Percentiles rank a stretch among this genome's conserved stretches.
Evolutionary conservation across 257 asterid genomes (phyloP).

Genomic region (Lantana camara): DNA sequence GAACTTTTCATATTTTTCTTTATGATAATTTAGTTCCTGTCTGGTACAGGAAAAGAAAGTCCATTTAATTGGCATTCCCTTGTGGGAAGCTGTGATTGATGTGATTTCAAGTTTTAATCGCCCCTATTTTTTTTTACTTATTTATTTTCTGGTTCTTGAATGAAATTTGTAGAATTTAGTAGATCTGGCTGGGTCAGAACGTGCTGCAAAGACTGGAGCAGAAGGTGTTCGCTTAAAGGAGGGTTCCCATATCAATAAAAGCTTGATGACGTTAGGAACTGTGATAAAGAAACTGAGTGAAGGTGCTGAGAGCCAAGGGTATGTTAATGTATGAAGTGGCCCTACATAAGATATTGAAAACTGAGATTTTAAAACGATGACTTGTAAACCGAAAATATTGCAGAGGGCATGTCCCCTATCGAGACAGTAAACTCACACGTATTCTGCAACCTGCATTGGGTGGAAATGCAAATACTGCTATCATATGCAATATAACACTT

Average conservation of each 20-base stretch:
- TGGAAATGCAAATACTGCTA: slow-evolving; percentile 96
- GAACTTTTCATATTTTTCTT: no score
- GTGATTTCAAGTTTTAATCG: neutral
- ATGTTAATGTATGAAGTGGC: slow-evolving; percentile 41
- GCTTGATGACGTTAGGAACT: slow-evolving; percentile 93
- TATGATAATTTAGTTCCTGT: neutral
- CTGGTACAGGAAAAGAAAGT: neutral
- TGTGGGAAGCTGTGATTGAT: neutral
- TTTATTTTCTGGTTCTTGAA: slow-evolving; percentile 19
- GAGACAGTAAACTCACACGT: slow-evolving; percentile 98
- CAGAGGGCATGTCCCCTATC: slow-evolving; percentile 98
- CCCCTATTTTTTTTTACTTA: slow-evolving; percentile 4
- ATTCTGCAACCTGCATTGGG: slow-evolving; percentile 97
- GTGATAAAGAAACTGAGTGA: slow-evolving; percentile 98
- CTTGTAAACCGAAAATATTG: slow-evolving; percentile 35
- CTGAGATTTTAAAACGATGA: slow-evolving; percentile 24
- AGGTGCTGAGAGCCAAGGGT: slow-evolving; percentile 99
- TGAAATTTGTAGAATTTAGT: slow-evolving; percentile 73
- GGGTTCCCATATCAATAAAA: slow-evolving; percentile 97
- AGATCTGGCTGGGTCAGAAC: slow-evolving; percentile 99
- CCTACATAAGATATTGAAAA: slow-evolving; percentile 7
- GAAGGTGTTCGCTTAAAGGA: slow-evolving; percentile 98
- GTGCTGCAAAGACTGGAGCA: slow-evolving; percentile 99
- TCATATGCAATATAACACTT: slow-evolving; percentile 96
- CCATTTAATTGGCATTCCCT: neutral